Evolutionary conservation across 257 asterid genomes (phyloP), one percentile per base, ranked within the genome.

Genomic region (Anisodus tanguticus): DNA sequence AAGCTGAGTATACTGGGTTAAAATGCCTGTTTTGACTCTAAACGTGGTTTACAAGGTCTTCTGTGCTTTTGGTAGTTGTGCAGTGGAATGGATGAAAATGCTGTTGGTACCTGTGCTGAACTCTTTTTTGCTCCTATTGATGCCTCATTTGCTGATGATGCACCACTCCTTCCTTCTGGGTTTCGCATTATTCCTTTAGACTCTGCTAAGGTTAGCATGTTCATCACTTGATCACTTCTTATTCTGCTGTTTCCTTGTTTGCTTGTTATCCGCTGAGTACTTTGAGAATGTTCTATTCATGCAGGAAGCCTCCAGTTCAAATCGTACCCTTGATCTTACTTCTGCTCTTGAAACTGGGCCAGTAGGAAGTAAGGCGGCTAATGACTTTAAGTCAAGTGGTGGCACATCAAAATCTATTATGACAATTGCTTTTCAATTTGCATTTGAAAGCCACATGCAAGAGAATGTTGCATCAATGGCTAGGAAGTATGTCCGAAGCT

Each of bases 111-210:
- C 51, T 92, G 95, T 66, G 93, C 97, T 8, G 98, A 94, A 85
- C 97, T 94, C 80, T 89, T 94, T 86, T 94, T 94, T 86, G 97
- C 98, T 87, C 98, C 98, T 54, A 93, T 94, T 16, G 98, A 94
- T 74, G 98, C 97, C 80, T 90, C 98, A 17, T 94, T 94, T 83
- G 90, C 97, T 9, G 98, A 94, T 85, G 98, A 94, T 84, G 93
- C 94, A 49, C 97, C 97, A 57, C 94, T 94, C 68, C 87, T 94
- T 85, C 98, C 98, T 66, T 94, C 98, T 35, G 98, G 98, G 82
- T 94, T 94, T 81, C 97, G 98, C 71, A 93, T 94, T 71, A 94
- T 94, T 81, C 97, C 98, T 51, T 97, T 94, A 8, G 98, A 90
- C 84, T 87, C 94, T 66, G 89, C 91, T 84, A 94, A 92, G 95